Conservation (phyloP, 495 filamentous ascomycete genomes). For the Penicillium soppii region DNA sequence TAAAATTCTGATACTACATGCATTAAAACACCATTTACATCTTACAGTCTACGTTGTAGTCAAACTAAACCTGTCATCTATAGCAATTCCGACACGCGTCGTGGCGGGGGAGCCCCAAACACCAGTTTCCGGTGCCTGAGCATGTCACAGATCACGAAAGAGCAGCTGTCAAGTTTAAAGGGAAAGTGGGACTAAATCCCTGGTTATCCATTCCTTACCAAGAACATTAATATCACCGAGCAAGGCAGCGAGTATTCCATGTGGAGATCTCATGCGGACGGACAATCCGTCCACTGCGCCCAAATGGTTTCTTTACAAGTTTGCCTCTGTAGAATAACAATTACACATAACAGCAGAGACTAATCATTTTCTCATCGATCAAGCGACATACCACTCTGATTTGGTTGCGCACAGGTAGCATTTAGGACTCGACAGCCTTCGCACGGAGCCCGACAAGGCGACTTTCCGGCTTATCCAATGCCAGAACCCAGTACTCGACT, state of each 20-base stretch:
- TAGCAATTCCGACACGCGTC: slow-evolving; percentile 35
- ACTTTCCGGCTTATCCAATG: slow-evolving; percentile 50
- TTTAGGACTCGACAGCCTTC: slow-evolving; percentile 68
- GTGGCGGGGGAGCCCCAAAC: not conserved
- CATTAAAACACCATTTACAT: not conserved
- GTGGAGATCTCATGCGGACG: not conserved
- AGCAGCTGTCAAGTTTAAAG: slow-evolving; percentile 9
- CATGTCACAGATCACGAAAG: slow-evolving; percentile 13
- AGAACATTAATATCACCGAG: not conserved
- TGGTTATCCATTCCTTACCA: slow-evolving; percentile 6
- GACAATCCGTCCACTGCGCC: not conserved
- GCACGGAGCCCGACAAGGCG: slow-evolving; percentile 74
- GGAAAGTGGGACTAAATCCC: not conserved
- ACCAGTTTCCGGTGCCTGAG: not conserved
- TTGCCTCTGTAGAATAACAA: not conserved
- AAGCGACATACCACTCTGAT: not conserved
- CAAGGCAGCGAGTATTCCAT: not conserved
- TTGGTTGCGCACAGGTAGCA: not conserved
- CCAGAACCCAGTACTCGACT: slow-evolving; percentile 77
- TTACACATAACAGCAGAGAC: not conserved
- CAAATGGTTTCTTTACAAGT: not conserved
- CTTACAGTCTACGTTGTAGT: not conserved
- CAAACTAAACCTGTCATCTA: not conserved
- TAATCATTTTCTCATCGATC: not conserved
- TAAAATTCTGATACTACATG: not conserved